Percentiles rank a stretch among this genome's conserved stretches.
Conservation (phyloP, 2,329 filamentous ascomycete species). For the Xylaria sp. region DNA sequence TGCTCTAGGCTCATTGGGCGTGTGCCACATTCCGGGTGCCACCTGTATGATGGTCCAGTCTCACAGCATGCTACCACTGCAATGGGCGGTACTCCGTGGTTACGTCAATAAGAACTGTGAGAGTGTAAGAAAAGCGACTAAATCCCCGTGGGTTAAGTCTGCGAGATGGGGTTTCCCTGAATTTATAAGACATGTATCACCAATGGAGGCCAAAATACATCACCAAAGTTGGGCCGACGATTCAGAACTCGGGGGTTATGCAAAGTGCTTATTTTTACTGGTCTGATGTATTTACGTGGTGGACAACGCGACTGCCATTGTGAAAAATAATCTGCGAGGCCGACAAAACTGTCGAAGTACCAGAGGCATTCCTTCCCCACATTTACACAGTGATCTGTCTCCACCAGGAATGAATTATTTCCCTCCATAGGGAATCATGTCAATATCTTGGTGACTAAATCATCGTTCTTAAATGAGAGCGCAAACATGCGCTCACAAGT, state of each 20-base stretch:
- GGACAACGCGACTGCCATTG: slow-evolving; percentile 27
- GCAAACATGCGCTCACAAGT: slow-evolving; percentile 13
- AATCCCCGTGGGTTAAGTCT: background rate
- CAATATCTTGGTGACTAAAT: slow-evolving; percentile 18
- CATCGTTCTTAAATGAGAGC: slow-evolving; percentile 12
- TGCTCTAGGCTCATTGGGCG: background rate
- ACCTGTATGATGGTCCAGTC: background rate
- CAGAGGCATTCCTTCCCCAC: slow-evolving; percentile 20
- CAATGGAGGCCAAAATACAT: background rate
- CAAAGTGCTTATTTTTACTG: slow-evolving; percentile 15
- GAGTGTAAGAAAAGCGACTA: too few species aligned
- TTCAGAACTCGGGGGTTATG: background rate
- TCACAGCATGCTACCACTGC: background rate
- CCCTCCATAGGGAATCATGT: slow-evolving; percentile 24
- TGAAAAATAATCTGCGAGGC: slow-evolving; percentile 20
- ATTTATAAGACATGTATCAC: too few species aligned
- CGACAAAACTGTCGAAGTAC: slow-evolving; percentile 28
- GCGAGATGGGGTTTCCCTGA: too few species aligned
- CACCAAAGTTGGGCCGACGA: background rate
- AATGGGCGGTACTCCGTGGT: background rate
- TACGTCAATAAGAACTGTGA: background rate
- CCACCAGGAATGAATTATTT: slow-evolving; percentile 34
- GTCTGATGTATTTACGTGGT: slow-evolving; percentile 32
- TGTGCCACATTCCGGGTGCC: too few species aligned
- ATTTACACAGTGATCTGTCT: slow-evolving; percentile 35